A percentile compares a stretch with the other conserved stretches of the same genome.
Conservation (phyloP, 257 asterid genomes). For the Craterostigma plantagineum region DNA sequence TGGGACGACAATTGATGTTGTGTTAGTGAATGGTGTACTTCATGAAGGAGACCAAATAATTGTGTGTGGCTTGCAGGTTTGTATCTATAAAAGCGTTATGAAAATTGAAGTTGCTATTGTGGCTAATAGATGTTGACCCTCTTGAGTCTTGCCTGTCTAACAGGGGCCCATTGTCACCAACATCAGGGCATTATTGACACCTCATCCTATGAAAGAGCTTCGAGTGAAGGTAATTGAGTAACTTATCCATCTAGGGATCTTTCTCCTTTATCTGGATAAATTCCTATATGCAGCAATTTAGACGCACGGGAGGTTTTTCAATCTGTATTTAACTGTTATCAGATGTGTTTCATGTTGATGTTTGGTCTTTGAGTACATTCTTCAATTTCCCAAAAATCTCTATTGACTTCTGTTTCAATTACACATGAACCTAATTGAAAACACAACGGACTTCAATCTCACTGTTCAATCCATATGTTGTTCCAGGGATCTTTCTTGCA, state of each 20-base stretch:
- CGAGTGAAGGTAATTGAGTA: slow-evolving; percentile 61
- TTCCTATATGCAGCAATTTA: no score
- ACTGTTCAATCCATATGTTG: slow-evolving; percentile 6
- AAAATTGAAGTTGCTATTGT: slow-evolving; percentile 9
- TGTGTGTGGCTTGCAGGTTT: slow-evolving; percentile 90
- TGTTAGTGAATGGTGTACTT: slow-evolving; percentile 90
- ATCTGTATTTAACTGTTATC: no score
- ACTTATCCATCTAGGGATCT: slow-evolving; percentile 1
- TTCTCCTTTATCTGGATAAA: no score
- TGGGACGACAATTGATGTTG: slow-evolving; percentile 92
- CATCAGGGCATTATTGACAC: slow-evolving; percentile 85
- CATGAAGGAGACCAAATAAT: slow-evolving; percentile 96
- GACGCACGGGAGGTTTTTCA: no score
- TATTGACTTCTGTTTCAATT: background rate
- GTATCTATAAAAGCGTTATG: slow-evolving; percentile 7
- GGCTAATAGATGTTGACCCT: slow-evolving; percentile 4
- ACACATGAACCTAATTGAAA: background rate
- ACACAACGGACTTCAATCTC: background rate
- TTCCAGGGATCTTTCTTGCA: slow-evolving; percentile 81
- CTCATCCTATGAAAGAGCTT: slow-evolving; percentile 99
- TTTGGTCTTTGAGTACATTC: no score
- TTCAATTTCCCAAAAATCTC: no score
- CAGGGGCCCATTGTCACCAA: slow-evolving; percentile 83
- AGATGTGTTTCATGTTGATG: no score
- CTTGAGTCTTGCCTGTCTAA: slow-evolving; percentile 10